Evolutionary conservation across 1,139 yeast species (phyloP), one percentile per base, ranked within the genome.

Genomic region (Blastobotrys persicus): DNA sequence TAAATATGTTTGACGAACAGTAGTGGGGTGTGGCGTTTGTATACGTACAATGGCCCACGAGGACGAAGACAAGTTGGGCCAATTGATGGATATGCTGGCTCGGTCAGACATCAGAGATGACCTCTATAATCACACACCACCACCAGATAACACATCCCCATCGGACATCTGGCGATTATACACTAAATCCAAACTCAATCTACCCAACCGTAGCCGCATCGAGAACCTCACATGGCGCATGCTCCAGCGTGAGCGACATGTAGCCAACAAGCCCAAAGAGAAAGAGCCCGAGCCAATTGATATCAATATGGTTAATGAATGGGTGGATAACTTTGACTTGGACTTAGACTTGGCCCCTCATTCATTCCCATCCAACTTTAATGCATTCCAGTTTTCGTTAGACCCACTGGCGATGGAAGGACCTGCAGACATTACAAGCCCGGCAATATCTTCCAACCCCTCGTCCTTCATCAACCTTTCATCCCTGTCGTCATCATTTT

Each of bases 211-310:
- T 52, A 76, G 79, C 39, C 72, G 96, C 44, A 83, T 88, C 82
- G 88, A 85, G 63, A 88, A 88, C 64, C 69, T 88, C 46, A 83
- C 94, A 11, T 88, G 96, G 96, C 69, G 96, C 55, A 77, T 88
- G 80, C 84, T 88, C 89, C 49, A 46, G 23, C 32, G 33, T 6
- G 34, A 46, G 40, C 38, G 14, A 26, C 45, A 45, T 11, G 37
- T 37, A 20, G 16, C 44, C 28, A 31, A 12, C 28, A 37, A 14
- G 26, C n/a, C 6, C 34, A 13, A 9, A 4, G 13, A 11, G 34
- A 31, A 31, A 13, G n/a, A 12, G 34, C 34, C 6, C 34, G 14
- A 31, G n/a, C 35, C 35, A 5, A 37, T 7, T 7, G 41, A 37
- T 28, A 17, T 37, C 19, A 28, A 18, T 4, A 17, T 37, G 41